These are phyloP conservation scores for Myxozyma neglecta DNA, from an alignment of 805 yeast genomes.

Conservation along the genomic window DNA sequence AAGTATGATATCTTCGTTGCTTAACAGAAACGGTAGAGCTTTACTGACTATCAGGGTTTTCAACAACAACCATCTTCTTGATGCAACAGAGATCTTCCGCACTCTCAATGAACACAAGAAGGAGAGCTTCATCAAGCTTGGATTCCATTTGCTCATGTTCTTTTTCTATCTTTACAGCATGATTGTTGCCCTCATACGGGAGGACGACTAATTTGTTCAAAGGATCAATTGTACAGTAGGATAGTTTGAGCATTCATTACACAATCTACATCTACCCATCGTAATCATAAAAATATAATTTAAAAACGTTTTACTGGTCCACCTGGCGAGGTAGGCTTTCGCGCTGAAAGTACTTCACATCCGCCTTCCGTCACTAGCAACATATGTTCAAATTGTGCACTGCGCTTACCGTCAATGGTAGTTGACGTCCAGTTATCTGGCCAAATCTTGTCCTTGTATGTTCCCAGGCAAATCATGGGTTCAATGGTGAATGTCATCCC, in stretches of 20 bases:
- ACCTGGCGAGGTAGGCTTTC: slow-evolving; percentile 82
- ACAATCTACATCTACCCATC: not conserved
- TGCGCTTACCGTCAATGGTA: slow-evolving; percentile 83
- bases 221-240: not conserved
- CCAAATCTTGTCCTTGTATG: slow-evolving; percentile 80
- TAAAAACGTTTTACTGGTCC: slow-evolving; percentile 54
- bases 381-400: slow-evolving; percentile 97
- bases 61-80: slow-evolving; percentile 80
- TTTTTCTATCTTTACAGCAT: slow-evolving; percentile 80
- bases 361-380: slow-evolving; percentile 90
- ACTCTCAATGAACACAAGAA: slow-evolving; percentile 89
- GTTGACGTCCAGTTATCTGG: slow-evolving; percentile 97
- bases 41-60: slow-evolving; percentile 42
- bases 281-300: slow-evolving; percentile 11
- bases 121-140: slow-evolving; percentile 86
- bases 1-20: slow-evolving; percentile 45
- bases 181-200: slow-evolving; percentile 32
- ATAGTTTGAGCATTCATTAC: not conserved
- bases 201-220: slow-evolving; percentile 19
- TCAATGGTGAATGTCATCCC: slow-evolving; percentile 97
- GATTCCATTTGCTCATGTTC: slow-evolving; percentile 87
- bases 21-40: not conserved
- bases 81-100: slow-evolving; percentile 96
- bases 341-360: slow-evolving; percentile 82
- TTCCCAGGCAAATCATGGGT: slow-evolving; percentile 91